Conservation (phyloP, 2,329 filamentous ascomycete species). For the Pseudogymnoascus sp. region DNA sequence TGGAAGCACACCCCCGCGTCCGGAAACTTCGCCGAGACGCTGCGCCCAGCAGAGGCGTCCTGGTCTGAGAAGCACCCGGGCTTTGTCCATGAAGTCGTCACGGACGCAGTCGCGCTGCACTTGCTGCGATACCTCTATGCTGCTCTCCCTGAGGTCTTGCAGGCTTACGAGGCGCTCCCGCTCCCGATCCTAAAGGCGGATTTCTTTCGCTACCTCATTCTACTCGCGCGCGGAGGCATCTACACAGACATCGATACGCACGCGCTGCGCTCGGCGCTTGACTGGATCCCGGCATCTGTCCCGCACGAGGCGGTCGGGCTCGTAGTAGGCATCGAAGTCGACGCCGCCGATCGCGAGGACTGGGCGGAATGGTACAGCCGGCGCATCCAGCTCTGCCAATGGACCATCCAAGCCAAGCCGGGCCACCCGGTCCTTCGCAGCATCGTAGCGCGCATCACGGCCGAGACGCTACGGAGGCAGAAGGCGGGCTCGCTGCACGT, state of each 20-base stretch:
- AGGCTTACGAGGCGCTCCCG: conserved; percentile 67
- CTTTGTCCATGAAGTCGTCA: conserved; percentile 94
- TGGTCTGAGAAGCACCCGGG: conserved; percentile 83
- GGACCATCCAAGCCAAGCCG: conserved; percentile 94
- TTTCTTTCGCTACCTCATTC: conserved; percentile 60
- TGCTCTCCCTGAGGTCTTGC: conserved; percentile 67
- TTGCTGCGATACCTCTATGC: conserved; percentile 82
- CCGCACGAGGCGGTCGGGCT: conserved; percentile 73
- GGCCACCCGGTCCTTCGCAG: conserved; percentile 88
- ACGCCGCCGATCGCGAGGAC: conserved; percentile 74
- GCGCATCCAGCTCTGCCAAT: conserved; percentile 96
- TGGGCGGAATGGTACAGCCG: conserved; percentile 96
- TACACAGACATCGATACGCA: conserved; percentile 92
- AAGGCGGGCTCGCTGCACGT: conserved; percentile 53
- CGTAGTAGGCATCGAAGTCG: conserved; percentile 91
- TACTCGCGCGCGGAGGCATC: conserved; percentile 70
- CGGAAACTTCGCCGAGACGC: conserved; percentile 62
- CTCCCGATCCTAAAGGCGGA: conserved; percentile 71
- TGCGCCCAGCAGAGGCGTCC: conserved; percentile 77
- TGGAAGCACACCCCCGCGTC: conserved; percentile 85
- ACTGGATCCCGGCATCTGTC: conserved; percentile 78
- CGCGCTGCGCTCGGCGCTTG: conserved; percentile 71
- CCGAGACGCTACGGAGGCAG: conserved; percentile 70
- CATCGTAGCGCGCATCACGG: conserved; percentile 77
- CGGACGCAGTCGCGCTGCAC: conserved; percentile 76